Evolutionary conservation across 2,329 filamentous ascomycete species (phyloP), one percentile per base, ranked within the genome.

Genomic region (Pyricularia grisea): DNA sequence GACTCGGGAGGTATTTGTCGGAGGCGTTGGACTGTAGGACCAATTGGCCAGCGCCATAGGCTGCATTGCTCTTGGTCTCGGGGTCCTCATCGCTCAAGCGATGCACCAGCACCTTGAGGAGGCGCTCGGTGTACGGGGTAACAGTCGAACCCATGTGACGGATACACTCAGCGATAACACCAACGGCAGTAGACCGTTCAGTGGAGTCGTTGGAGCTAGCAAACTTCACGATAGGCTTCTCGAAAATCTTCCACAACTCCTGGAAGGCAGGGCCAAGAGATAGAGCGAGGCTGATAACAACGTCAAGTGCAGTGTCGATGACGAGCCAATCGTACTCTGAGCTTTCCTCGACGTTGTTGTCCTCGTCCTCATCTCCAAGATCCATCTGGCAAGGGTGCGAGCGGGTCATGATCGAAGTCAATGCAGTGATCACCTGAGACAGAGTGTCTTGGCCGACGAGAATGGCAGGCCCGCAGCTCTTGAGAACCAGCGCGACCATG

Each of bases 251-350:
- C 93, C 93, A 98, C 71, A 97, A 84, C 82, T 97, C 91, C 69
- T 86, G 85, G 75, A 97, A 98, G 73, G 89, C 88, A 27, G 86
- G 79, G 58, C 95, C 95, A 17, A 98, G 88, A 36, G 93, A 93
- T 65, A 88, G 88, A 25, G 94, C 90, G 60, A 98, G 87, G 55
- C 92, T 93, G 67, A 93, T 92, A 67, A 97, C 85, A 65, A 97
- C 93, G 73, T 98, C 95, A 69, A 98, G 87, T 50, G 93, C 94
- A 11, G 93, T 97, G 81, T 99, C 95, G 68, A 98, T 91, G 67
- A 97, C 90, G 23, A 97, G 87, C 95, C 95, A 98, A 83, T 98
- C 95, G 76, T 97, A 97, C 81, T 99, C 95, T 2, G 94, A 97
- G 33, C 91, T 91, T 77, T 93, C 94, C 69, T 91, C 88, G 11